These are phyloP conservation scores for Cutaneotrichosporon cavernicola DNA, from an alignment of 1,284 basidiomycete species.

Conservation along the genomic window DNA sequence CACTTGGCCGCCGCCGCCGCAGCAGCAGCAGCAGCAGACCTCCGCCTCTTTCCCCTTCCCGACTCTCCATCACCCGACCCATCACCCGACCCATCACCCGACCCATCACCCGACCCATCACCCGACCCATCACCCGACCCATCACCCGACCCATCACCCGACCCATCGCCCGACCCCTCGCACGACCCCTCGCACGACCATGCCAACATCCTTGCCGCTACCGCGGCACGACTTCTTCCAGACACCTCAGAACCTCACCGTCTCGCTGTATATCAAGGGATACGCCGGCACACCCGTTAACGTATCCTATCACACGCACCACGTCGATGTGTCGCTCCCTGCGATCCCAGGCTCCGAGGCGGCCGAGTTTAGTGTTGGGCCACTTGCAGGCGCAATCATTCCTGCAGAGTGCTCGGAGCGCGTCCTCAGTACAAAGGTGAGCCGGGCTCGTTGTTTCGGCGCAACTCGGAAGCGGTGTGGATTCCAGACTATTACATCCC, in stretches of 20 bases:
- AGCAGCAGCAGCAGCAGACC: too few relatives aligned
- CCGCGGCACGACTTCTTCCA: constrained; percentile 80
- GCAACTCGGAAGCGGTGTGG: neutral
- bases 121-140: too few relatives aligned
- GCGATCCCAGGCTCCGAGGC: constrained; percentile 62
- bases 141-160: neutral
- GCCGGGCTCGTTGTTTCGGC: constrained; percentile 51
- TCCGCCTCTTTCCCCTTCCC: neutral
- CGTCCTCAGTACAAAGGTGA: constrained; percentile 76
- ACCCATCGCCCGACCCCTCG: too few relatives aligned
- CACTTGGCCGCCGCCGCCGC: too few relatives aligned
- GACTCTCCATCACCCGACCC: neutral
- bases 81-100: too few relatives aligned
- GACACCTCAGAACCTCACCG: constrained; percentile 67
- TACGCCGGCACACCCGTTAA: constrained; percentile 56
- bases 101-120: too few relatives aligned
- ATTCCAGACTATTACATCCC: neutral
- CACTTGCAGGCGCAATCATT: constrained; percentile 76
- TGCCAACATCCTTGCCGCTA: neutral
- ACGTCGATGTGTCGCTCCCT: constrained; percentile 55
- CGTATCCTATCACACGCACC: constrained; percentile 54
- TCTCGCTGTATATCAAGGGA: constrained; percentile 76
- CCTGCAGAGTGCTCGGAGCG: constrained; percentile 63
- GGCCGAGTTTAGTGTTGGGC: constrained; percentile 57
- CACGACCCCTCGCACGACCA: neutral